Conservation (phyloP, 2,329 filamentous ascomycete genomes). For the Dactylellina sp. region DNA sequence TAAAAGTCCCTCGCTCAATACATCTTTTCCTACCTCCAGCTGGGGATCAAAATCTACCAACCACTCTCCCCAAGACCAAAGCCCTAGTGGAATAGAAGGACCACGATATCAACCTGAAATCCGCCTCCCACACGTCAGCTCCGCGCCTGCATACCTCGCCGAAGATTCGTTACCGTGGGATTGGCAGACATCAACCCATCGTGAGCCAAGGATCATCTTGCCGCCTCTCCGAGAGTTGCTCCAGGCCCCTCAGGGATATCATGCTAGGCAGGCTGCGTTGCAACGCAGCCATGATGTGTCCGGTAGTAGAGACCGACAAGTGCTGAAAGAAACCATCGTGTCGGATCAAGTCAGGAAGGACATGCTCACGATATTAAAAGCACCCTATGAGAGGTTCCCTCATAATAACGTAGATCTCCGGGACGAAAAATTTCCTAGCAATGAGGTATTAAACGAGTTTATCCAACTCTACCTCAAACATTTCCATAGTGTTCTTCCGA, state of each 20-base stretch:
- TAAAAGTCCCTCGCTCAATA: constrained; percentile 45
- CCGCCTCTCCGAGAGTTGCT: constrained; percentile 60
- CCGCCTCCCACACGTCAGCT: constrained; percentile 47
- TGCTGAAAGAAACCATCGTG: constrained; percentile 41
- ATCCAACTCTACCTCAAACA: constrained; percentile 62
- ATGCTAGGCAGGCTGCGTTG: constrained; percentile 38
- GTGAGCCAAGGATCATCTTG: constrained; percentile 59
- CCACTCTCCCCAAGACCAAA: constrained; percentile 46
- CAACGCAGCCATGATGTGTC: constrained; percentile 48
- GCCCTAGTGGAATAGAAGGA: constrained; percentile 40
- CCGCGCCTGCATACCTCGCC: constrained; percentile 46
- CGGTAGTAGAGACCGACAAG: constrained; percentile 29
- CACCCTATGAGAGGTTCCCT: constrained; percentile 59
- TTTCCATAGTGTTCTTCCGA: constrained; percentile 62
- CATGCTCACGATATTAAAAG: constrained; percentile 59
- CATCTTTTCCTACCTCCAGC: constrained; percentile 38
- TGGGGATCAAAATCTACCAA: constrained; percentile 39
- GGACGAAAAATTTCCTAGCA: constrained; percentile 60
- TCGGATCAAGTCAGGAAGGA: constrained; percentile 59
- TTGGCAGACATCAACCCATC: constrained; percentile 59
- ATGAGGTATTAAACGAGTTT: constrained; percentile 61
- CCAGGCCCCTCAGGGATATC: constrained; percentile 57
- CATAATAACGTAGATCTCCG: constrained; percentile 59
- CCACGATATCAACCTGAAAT: constrained; percentile 45
- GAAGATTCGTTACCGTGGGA: constrained; percentile 60